Conservation (phyloP, 2,329 filamentous ascomycete species). For the Paraphaeosphaeria minitans region DNA sequence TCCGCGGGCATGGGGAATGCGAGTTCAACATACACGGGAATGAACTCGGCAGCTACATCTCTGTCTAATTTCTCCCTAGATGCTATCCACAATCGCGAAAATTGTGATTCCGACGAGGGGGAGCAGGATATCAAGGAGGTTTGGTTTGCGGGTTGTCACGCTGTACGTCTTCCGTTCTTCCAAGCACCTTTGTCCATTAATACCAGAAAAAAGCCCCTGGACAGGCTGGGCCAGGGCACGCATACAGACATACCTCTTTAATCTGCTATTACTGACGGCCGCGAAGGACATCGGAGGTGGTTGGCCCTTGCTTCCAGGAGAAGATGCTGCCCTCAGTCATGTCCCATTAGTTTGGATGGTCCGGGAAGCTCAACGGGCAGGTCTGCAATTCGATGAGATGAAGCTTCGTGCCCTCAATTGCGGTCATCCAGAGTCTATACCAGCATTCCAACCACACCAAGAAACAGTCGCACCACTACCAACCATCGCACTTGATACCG, state of each 20-base stretch:
- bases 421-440: slow-evolving; percentile 49
- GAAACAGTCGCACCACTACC: slow-evolving; percentile 26
- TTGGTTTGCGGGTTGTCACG: slow-evolving; percentile 80
- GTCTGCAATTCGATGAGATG: slow-evolving; percentile 70
- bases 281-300: slow-evolving; percentile 73
- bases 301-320: slow-evolving; percentile 64
- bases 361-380: slow-evolving; percentile 66
- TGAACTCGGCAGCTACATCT: slow-evolving; percentile 31
- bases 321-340: slow-evolving; percentile 66
- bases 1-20: slow-evolving; percentile 35
- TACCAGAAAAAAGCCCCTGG: background rate
- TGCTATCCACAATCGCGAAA: slow-evolving; percentile 26
- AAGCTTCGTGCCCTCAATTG: slow-evolving; percentile 73
- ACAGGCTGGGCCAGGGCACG: no score
- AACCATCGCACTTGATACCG: slow-evolving; percentile 40
- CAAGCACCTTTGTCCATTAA: background rate
- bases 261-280: slow-evolving; percentile 13
- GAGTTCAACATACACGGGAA: slow-evolving; percentile 35
- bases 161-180: slow-evolving; percentile 38
- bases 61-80: slow-evolving; percentile 38
- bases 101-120: slow-evolving; percentile 45
- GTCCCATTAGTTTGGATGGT: slow-evolving; percentile 75
- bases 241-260: background rate
- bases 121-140: slow-evolving; percentile 79
- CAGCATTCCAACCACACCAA: background rate